Evolutionary conservation across 345 rosid genomes (phyloP), one percentile per base, ranked within the genome.

Genomic region (Lepidium aucheri): DNA sequence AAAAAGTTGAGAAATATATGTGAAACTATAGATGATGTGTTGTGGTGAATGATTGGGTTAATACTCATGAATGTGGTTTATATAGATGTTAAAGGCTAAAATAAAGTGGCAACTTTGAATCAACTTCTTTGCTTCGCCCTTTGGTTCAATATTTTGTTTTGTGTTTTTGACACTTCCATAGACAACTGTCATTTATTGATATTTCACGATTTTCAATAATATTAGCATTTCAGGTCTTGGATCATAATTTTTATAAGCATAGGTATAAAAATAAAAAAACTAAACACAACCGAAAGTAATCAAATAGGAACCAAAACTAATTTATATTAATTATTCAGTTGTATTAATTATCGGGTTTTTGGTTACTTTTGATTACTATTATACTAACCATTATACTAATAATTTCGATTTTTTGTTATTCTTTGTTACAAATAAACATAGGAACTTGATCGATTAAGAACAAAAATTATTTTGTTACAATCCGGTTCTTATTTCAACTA

Each of bases 121-220:
- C 86, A 52, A 81, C 89, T 84, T 81, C 88, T 84, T 90, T 87
- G 83, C 90, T 90, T 85, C 81, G 14, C 42, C 42, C 39, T 58
- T 49, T 58, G 82, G 84, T 86, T 85, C 33, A 74, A 63, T 63
- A 46, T 55, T 40, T 61, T 4, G 58, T 61, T 59, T 66, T 60
- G 73, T 74, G 47, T 53, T 20, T 39, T 53, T 53, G 41, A 74
- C 73, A 67, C 69, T 67, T 67, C 77, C 64, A 47, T 60, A 13
- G 10, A 56, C 18, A 16, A 20, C 34, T 63, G 4, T 41, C 74
- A 39, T 28, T 7, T 3, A 17, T 7, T 7, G 14, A 33, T 30
- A 42, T 12, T 39, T 39, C 62, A 13, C 22, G 3, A 45, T 26
- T 52, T 62, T 61, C 9, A 3, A 30, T 5, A 9, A 15, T 16